phyloP scores from a whole-genome alignment of 768 basidiomycete species.

The Rhizopogon rudus region DNA sequence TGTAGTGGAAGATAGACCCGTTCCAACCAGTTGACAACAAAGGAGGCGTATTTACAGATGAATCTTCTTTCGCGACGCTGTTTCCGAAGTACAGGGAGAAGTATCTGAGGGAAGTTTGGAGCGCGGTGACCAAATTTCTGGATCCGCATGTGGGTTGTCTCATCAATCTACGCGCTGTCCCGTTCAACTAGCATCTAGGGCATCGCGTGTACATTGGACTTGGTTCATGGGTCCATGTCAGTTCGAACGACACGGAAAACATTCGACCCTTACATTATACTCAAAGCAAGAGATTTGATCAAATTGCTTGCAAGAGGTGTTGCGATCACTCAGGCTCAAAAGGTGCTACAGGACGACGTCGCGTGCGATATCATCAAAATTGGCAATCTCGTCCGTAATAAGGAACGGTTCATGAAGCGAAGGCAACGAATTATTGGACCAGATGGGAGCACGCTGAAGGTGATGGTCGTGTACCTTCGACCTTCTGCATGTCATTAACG shows the following conservation, averaged over 20 bases:
- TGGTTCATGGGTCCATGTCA: constrained; percentile 96
- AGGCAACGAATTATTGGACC: constrained; percentile 96
- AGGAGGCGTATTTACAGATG: constrained; percentile 83
- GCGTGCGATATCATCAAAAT: constrained; percentile 99
- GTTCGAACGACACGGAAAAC: constrained; percentile 97
- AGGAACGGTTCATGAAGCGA: constrained; percentile 94
- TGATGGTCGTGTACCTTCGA: constrained; percentile 22
- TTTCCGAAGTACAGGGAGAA: constrained; percentile 99
- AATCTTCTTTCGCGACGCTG: constrained; percentile 96
- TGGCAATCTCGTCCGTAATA: constrained; percentile 89
- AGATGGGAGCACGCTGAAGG: constrained; percentile 96
- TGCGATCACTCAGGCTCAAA: constrained; percentile 76
- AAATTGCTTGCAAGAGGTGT: constrained; percentile 95
- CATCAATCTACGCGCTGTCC: neutral
- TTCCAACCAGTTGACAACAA: constrained; percentile 75
- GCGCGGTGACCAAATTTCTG: constrained; percentile 78
- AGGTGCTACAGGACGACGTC: constrained; percentile 83
- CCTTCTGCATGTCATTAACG: neutral
- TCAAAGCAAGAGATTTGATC: constrained; percentile 94
- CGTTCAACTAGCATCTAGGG: constrained; percentile 44
- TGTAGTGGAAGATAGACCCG: constrained; percentile 83
- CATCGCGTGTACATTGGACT: constrained; percentile 85
- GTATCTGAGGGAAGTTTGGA: constrained; percentile 94
- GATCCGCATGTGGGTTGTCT: constrained; percentile 63
- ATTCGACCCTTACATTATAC: constrained; percentile 91